These are phyloP conservation scores for Prunus kanzakura DNA, from an alignment of 306 rosid genomes.

Conservation along the genomic window DNA sequence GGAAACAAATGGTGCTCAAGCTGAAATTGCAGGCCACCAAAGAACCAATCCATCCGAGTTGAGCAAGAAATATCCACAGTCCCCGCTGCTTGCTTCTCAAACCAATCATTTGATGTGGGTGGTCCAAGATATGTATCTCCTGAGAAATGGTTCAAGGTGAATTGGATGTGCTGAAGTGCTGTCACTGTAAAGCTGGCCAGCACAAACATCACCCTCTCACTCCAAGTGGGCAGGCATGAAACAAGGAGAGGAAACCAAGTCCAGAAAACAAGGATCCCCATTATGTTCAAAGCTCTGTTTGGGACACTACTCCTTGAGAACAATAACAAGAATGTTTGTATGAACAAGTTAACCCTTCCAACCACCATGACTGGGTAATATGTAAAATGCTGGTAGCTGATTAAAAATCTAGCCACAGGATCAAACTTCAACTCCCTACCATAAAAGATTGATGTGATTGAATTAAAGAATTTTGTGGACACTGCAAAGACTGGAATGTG, in stretches of 20 bases:
- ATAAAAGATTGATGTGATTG: constrained; percentile 30
- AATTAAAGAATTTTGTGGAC: constrained; percentile 6
- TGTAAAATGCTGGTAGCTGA: constrained; percentile 37
- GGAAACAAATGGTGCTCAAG: constrained; percentile 56
- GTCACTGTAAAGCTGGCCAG: constrained; percentile 35
- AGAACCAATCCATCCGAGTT: constrained; percentile 45
- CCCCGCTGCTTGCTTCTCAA: constrained; percentile 50
- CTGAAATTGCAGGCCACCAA: constrained; percentile 51
- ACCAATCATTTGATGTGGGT: constrained; percentile 42
- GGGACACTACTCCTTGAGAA: constrained; percentile 21
- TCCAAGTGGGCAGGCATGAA: constrained; percentile 29
- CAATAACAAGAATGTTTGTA: constrained; percentile 36
- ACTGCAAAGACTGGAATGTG: constrained; percentile 42
- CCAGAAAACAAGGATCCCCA: constrained; percentile 37
- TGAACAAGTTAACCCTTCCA: constrained; percentile 30
- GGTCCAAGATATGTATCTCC: constrained; percentile 42
- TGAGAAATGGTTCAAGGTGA: constrained; percentile 49
- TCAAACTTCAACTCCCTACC: constrained; percentile 32
- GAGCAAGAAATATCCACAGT: constrained; percentile 48
- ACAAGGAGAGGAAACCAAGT: constrained; percentile 37
- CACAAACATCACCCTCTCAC: constrained; percentile 32
- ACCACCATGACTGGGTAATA: constrained; percentile 40
- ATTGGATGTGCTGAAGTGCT: constrained; percentile 42
- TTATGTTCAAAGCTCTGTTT: constrained; percentile 24
- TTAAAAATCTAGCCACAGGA: constrained; percentile 27